Conservation (phyloP, 2,329 filamentous ascomycete genomes). For the Macrophomina tecta region DNA sequence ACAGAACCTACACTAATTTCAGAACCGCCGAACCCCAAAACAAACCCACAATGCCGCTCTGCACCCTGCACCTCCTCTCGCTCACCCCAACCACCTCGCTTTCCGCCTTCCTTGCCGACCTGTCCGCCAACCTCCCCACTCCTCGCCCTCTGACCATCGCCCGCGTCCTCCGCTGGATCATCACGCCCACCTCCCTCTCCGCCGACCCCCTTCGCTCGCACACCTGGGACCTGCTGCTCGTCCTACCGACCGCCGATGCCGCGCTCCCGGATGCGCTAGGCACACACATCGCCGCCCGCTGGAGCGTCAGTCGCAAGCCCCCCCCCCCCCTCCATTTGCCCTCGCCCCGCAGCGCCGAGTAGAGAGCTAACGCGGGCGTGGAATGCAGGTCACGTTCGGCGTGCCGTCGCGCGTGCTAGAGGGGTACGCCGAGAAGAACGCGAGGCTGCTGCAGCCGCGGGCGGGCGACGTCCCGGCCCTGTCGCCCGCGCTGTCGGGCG, state of each 20-base stretch:
- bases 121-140: constrained; percentile 40
- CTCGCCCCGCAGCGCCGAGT: too few relatives aligned
- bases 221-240: constrained; percentile 56
- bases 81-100: constrained; percentile 44
- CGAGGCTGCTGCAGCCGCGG: constrained; percentile 38
- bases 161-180: constrained; percentile 57
- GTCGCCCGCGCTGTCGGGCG: too few relatives aligned
- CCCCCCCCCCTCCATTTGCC: too few relatives aligned
- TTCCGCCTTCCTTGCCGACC: constrained; percentile 48
- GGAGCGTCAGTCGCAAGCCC: constrained; percentile 34
- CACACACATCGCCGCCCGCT: constrained; percentile 30
- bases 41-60: constrained; percentile 52
- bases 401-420: constrained; percentile 51
- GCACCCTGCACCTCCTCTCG: constrained; percentile 54
- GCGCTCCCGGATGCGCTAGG: constrained; percentile 29
- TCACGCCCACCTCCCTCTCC: constrained; percentile 53
- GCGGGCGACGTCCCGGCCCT: too few relatives aligned
- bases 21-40: background rate
- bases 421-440: constrained; percentile 47
- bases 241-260: constrained; percentile 43
- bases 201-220: constrained; percentile 47
- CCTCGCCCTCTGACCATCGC: constrained; percentile 51
- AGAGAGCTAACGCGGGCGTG: too few relatives aligned
- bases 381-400: constrained; percentile 41
- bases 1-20: background rate